Evolutionary conservation across 805 yeast species (phyloP).

Genomic region (Wickerhamomyces xylosicus): DNA sequence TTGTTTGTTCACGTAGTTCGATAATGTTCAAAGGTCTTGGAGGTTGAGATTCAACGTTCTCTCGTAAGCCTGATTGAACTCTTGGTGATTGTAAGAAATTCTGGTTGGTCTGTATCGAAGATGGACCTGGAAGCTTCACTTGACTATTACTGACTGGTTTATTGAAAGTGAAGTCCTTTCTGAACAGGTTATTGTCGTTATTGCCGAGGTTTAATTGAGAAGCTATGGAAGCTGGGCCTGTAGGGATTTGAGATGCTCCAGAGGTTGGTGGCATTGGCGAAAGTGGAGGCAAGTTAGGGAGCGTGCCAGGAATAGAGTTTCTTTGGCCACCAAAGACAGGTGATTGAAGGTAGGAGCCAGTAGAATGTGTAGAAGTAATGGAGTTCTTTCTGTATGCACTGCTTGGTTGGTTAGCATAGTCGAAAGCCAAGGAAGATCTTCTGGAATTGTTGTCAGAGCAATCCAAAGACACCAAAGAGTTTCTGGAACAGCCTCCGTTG

Average conservation of each 20-base stretch:
- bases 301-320: slow-evolving; percentile 11
- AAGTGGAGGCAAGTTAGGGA: slow-evolving; percentile 14
- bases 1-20: background rate
- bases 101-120: slow-evolving; percentile 8
- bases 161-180: slow-evolving; percentile 9
- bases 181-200: slow-evolving; percentile 5
- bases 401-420: slow-evolving; percentile 27
- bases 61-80: background rate
- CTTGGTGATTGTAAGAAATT: slow-evolving; percentile 2
- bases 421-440: slow-evolving; percentile 33
- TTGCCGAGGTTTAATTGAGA: background rate
- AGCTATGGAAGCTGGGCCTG: background rate
- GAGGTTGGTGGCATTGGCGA: slow-evolving; percentile 12
- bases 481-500: slow-evolving; percentile 27
- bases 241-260: slow-evolving; percentile 5
- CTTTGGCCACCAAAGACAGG: slow-evolving; percentile 16
- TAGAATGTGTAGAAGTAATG: slow-evolving; percentile 8
- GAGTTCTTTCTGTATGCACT: background rate
- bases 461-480: slow-evolving; percentile 29
- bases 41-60: background rate
- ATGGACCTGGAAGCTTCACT: slow-evolving; percentile 12
- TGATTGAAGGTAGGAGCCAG: slow-evolving; percentile 13
- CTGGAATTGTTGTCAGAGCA: slow-evolving; percentile 25
- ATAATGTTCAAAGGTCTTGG: background rate
- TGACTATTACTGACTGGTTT: background rate